A percentile compares a stretch with the other conserved stretches of the same genome.
phyloP scores from a whole-genome alignment of 345 rosid species.

The Eucalyptus curtisii region DNA sequence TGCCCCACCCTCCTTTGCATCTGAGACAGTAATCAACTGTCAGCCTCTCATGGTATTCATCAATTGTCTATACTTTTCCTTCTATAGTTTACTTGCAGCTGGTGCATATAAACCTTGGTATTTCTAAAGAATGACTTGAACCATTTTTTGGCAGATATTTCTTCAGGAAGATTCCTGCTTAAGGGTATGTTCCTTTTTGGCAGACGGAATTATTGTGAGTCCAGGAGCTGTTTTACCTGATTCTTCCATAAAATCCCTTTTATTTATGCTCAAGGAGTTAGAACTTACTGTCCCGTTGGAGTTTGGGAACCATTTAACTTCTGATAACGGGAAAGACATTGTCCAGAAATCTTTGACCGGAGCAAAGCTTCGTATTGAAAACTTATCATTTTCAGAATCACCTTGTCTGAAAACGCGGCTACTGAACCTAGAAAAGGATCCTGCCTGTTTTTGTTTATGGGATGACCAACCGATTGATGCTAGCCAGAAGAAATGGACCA shows the following conservation, averaged over 20 bases:
- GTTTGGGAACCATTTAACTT: slow-evolving; percentile 23
- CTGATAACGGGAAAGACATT: slow-evolving; percentile 12
- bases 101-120: neutral
- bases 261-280: slow-evolving; percentile 58
- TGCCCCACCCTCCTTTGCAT: slow-evolving; percentile 66
- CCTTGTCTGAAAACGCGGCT: slow-evolving; percentile 61
- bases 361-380: slow-evolving; percentile 81
- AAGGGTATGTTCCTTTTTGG: slow-evolving; percentile 89
- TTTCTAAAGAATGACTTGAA: neutral
- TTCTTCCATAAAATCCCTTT: slow-evolving; percentile 60
- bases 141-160: slow-evolving; percentile 44
- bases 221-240: slow-evolving; percentile 73
- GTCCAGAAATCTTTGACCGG: slow-evolving; percentile 52
- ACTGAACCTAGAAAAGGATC: slow-evolving; percentile 89
- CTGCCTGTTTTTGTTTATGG: slow-evolving; percentile 95
- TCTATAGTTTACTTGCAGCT: neutral
- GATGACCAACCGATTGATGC: slow-evolving; percentile 86
- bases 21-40: slow-evolving; percentile 75
- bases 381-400: slow-evolving; percentile 74
- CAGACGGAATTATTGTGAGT: slow-evolving; percentile 86
- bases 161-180: slow-evolving; percentile 98
- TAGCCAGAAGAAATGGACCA: slow-evolving; percentile 87
- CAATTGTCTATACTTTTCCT: neutral
- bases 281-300: slow-evolving; percentile 70
- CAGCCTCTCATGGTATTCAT: slow-evolving; percentile 84